A percentile compares a stretch with the other conserved stretches of the same genome.
Conservation (phyloP, 768 basidiomycete genomes). For the Ramaria sp. region DNA sequence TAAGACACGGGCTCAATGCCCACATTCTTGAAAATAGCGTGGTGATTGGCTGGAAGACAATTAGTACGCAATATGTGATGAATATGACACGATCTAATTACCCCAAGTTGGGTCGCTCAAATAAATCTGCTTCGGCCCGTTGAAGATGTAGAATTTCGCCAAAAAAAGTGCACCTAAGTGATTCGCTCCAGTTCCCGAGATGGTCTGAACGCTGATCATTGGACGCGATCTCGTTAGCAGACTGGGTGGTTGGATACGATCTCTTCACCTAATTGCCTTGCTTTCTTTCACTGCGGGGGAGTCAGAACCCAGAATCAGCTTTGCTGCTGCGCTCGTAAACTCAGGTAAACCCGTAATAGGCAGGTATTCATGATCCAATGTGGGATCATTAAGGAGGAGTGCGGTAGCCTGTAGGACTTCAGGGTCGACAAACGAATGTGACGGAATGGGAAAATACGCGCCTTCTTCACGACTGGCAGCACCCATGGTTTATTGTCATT, state of each 20-base stretch:
- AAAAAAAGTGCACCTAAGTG: conserved; percentile 86
- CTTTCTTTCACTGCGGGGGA: conserved; percentile 60
- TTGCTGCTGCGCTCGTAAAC: conserved; percentile 73
- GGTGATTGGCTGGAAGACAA: conserved; percentile 59
- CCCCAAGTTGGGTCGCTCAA: conserved; percentile 95
- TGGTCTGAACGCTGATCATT: conserved; percentile 62
- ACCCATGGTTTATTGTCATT: conserved; percentile 85
- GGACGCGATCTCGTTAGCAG: not conserved
- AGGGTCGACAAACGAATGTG: not conserved
- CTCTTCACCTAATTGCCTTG: conserved; percentile 44
- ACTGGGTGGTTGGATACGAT: not conserved
- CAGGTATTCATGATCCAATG: conserved; percentile 85
- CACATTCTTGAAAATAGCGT: conserved; percentile 83
- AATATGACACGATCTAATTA: conserved; percentile 24
- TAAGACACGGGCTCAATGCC: conserved; percentile 81
- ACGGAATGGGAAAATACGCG: conserved; percentile 19
- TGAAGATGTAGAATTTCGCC: conserved; percentile 67
- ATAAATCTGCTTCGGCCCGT: conserved; percentile 58
- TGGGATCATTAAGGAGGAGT: conserved; percentile 53
- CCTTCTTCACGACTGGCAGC: conserved; percentile 85
- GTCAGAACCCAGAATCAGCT: conserved; percentile 66
- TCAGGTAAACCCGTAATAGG: conserved; percentile 82
- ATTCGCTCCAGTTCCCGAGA: conserved; percentile 94
- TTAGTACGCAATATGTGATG: not conserved
- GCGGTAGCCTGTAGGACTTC: conserved; percentile 55